phyloP scores from a whole-genome alignment of 371 early-diverging fungal species.

The Actinomucor elegans region DNA sequence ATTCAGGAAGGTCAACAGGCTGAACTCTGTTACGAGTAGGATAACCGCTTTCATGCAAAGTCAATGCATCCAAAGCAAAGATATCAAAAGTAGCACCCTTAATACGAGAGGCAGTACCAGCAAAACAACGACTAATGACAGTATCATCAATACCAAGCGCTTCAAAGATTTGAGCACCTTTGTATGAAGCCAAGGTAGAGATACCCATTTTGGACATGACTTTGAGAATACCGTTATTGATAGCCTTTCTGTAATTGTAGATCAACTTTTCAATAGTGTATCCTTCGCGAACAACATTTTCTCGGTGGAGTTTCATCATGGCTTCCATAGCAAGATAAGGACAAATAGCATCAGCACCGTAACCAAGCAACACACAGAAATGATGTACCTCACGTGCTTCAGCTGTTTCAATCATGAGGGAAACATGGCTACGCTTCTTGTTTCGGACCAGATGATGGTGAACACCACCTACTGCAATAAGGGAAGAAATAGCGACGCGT shows the following conservation, averaged over 20 bases:
- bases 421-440: constrained; percentile 86
- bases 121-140: constrained; percentile 88
- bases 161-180: constrained; percentile 98
- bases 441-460: constrained; percentile 91
- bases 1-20: constrained; percentile 73
- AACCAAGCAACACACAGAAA: constrained; percentile 93
- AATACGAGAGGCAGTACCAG: constrained; percentile 95
- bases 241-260: constrained; percentile 80
- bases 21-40: constrained; percentile 68
- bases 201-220: constrained; percentile 99
- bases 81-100: constrained; percentile 89
- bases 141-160: constrained; percentile 89
- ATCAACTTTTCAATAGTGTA: constrained; percentile 57
- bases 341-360: constrained; percentile 96
- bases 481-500: constrained; percentile 81
- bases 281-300: constrained; percentile 63
- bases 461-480: constrained; percentile 89
- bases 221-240: constrained; percentile 91
- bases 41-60: constrained; percentile 85
- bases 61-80: constrained; percentile 87
- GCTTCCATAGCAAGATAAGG: constrained; percentile 91
- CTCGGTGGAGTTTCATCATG: constrained; percentile 85
- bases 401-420: constrained; percentile 88
- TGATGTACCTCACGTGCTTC: constrained; percentile 98
- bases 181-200: constrained; percentile 95